These are phyloP conservation scores for Lobulomyces angularis DNA, from an alignment of 192 early-diverging fungal species.

Conservation along the genomic window DNA sequence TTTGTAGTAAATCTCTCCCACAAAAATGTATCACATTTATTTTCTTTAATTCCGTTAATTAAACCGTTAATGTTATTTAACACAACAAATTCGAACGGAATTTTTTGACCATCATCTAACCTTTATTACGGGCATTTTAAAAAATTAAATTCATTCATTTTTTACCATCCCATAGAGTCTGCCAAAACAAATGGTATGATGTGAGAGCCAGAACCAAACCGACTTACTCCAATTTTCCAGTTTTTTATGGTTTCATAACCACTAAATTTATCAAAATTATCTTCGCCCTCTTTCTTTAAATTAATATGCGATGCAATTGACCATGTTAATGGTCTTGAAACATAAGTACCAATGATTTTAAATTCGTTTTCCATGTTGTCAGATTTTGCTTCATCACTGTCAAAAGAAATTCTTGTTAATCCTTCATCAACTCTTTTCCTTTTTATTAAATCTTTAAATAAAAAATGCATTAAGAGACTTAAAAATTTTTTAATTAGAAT, in stretches of 20 bases:
- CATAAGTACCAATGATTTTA: conserved; percentile 69
- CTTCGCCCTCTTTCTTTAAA: not conserved
- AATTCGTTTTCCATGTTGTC: conserved; percentile 44
- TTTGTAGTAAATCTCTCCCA: conserved; percentile 93
- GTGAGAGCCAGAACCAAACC: conserved; percentile 17
- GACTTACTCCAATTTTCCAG: conserved; percentile 13
- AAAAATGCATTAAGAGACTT: too few species aligned
- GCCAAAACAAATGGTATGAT: conserved; percentile 56
- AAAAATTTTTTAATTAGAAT: too few species aligned
- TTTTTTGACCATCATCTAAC: conserved; percentile 8
- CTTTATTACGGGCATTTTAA: conserved; percentile 1
- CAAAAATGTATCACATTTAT: conserved; percentile 62
- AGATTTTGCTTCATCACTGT: too few species aligned
- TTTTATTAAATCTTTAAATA: too few species aligned
- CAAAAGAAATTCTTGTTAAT: too few species aligned
- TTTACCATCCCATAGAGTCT: conserved; percentile 52
- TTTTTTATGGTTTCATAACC: conserved; percentile 6
- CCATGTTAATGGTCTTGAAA: conserved; percentile 55
- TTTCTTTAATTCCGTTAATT: conserved; percentile 50
- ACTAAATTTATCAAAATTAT: conserved; percentile 32
- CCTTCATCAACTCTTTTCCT: too few species aligned
- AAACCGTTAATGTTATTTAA: conserved; percentile 65
- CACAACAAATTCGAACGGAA: conserved; percentile 51
- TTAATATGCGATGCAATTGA: conserved; percentile 21
- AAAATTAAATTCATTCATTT: conserved; percentile 5